A percentile compares a stretch with the other conserved stretches of the same genome.
phyloP scores from a whole-genome alignment of 306 rosid genomes.

The Hippophae tibetana region DNA sequence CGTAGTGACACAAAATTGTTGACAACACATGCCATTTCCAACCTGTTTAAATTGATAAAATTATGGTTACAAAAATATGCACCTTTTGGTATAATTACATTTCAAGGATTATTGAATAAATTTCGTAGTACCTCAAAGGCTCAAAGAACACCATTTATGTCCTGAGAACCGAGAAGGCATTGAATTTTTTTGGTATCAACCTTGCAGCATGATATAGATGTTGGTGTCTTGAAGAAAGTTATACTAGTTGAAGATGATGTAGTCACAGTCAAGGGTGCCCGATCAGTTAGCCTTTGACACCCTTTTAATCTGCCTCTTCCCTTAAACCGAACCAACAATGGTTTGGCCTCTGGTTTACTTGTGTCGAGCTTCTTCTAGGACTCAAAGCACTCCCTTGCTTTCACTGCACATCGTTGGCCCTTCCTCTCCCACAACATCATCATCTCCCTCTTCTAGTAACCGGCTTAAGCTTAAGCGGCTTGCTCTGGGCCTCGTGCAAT shows the following conservation, averaged over 20 bases:
- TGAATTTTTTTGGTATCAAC: slow-evolving; percentile 4
- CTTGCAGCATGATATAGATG: slow-evolving; percentile 94
- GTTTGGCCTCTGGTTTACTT: slow-evolving; percentile 72
- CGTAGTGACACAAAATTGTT: too few species aligned
- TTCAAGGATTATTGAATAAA: too few species aligned
- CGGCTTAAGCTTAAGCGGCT: slow-evolving; percentile 86
- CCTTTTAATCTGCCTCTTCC: slow-evolving; percentile 79
- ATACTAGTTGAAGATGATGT: slow-evolving; percentile 92
- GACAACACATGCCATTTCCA: too few species aligned
- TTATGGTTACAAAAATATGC: too few species aligned
- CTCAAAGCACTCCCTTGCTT: slow-evolving; percentile 40
- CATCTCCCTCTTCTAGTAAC: slow-evolving; percentile 43
- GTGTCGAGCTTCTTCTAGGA: slow-evolving; percentile 54
- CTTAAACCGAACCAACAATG: slow-evolving; percentile 41
- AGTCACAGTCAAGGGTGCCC: slow-evolving; percentile 83
- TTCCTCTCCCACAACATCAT: slow-evolving; percentile 55
- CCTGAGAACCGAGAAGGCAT: too few species aligned
- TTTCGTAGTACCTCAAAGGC: too few species aligned
- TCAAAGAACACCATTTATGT: too few species aligned
- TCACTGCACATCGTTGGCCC: slow-evolving; percentile 82
- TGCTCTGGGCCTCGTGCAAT: slow-evolving; percentile 88
- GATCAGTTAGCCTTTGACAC: slow-evolving; percentile 83
- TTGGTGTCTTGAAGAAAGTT: slow-evolving; percentile 90
- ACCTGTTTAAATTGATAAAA: too few species aligned
- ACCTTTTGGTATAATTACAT: too few species aligned